These are phyloP conservation scores for Polyplosphaeria fusca DNA, from an alignment of 495 filamentous ascomycete species.

Conservation along the genomic window DNA sequence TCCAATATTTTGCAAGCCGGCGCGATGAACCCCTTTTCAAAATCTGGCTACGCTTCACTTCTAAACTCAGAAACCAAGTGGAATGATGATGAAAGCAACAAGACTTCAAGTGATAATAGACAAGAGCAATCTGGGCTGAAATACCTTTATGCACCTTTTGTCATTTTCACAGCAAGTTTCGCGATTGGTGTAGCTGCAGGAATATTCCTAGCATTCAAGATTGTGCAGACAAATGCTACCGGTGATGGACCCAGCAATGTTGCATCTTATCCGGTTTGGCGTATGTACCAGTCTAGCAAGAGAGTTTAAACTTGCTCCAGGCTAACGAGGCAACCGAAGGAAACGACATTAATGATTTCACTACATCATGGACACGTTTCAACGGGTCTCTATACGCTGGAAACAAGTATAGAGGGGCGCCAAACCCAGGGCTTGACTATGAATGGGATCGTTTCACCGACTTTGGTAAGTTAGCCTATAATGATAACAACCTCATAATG, in stretches of 20 bases:
- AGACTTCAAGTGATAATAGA: background rate
- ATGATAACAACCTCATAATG: too few species aligned
- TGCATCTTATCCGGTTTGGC: background rate
- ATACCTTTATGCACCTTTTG: background rate
- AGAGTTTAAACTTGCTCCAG: background rate
- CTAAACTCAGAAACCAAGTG: background rate
- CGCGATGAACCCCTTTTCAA: background rate
- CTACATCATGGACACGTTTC: background rate
- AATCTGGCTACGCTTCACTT: background rate
- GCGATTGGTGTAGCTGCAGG: background rate
- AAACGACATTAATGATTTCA: background rate
- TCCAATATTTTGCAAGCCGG: background rate
- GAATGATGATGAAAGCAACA: background rate
- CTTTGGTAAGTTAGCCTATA: background rate
- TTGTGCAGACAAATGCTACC: background rate
- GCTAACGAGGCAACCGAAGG: background rate
- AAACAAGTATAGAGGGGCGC: background rate
- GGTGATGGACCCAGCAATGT: background rate
- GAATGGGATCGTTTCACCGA: constrained; percentile 1
- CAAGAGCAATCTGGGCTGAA: background rate
- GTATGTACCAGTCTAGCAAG: background rate
- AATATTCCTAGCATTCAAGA: background rate
- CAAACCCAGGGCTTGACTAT: background rate
- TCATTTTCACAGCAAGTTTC: background rate
- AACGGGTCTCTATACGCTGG: background rate